These are phyloP conservation scores for Hymenoscyphus albidus DNA, from an alignment of 2,329 filamentous ascomycete species.

Conservation along the genomic window DNA sequence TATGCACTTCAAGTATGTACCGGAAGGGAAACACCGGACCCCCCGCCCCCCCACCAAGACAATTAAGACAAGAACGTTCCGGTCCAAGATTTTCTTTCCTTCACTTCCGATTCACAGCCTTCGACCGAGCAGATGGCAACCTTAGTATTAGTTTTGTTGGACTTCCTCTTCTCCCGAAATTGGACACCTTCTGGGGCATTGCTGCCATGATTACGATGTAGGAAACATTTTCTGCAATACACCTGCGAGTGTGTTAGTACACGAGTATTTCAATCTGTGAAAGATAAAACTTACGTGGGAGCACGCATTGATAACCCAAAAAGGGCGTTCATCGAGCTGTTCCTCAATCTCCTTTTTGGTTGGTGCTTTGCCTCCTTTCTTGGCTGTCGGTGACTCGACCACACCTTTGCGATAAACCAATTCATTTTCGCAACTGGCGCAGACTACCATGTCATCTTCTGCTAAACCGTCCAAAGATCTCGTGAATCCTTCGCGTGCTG, in stretches of 20 bases:
- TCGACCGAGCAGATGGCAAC: constrained; percentile 51
- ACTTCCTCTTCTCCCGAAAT: constrained; percentile 33
- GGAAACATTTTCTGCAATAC: constrained; percentile 59
- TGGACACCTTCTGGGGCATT: constrained; percentile 28
- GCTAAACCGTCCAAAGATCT: constrained; percentile 53
- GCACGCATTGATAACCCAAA: constrained; percentile 88
- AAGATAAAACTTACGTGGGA: constrained; percentile 68
- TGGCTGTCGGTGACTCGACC: constrained; percentile 37
- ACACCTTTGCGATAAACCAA: constrained; percentile 60
- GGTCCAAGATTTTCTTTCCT: constrained; percentile 55
- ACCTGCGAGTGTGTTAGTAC: constrained; percentile 43
- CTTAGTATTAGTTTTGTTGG: constrained; percentile 36
- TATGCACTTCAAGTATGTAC: constrained; percentile 6
- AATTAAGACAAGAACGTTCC: constrained; percentile 47
- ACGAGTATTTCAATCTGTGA: background rate
- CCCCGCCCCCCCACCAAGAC: background rate
- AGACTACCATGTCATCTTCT: constrained; percentile 71
- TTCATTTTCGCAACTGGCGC: constrained; percentile 82
- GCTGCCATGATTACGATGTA: constrained; percentile 45
- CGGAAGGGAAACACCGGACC: background rate
- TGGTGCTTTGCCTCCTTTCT: constrained; percentile 44
- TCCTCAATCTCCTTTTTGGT: constrained; percentile 54
- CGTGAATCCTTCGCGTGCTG: constrained; percentile 73
- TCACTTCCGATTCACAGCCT: constrained; percentile 51
- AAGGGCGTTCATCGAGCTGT: constrained; percentile 54